Evolutionary conservation across 2,329 filamentous ascomycete genomes (phyloP), one percentile per base, ranked within the genome.

Genomic region (Fusarium caatingaense): DNA sequence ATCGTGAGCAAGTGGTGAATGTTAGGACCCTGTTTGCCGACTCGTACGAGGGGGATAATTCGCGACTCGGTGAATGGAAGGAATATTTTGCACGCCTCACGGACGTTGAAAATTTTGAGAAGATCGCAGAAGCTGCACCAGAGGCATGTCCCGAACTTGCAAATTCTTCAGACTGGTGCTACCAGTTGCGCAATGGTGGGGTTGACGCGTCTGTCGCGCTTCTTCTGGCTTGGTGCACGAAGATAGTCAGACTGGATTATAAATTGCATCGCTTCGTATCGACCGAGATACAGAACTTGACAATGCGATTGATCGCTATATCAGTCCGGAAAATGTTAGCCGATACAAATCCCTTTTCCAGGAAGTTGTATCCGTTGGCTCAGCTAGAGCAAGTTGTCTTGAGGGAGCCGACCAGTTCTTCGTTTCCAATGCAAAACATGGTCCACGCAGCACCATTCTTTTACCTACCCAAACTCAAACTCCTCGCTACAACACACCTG

Each of bases 141-240:
- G 49, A 59, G 2, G 5, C 11, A 0, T 45, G n/a, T 11, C 50
- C 30, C 5, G 34, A 44, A 10, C 27, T 58, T 8, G 27, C 27
- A 6, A 13, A 18, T 1, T 12, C 20, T 20, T 18, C 49, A 9
- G 3, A 4, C 2, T 59, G 56, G 56, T 56, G 28, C 4, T 8
- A 11, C 0, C 9, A 20, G 16, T 7, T 58, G 6, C 3, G 16
- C 3, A 0, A 32, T 4, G 27, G 13, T 2, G 2, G 2, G 0
- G 9, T 12, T 16, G 48, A 45, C 3, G 6, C 40, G 2, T 15
- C 12, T 23, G 6, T 5, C 7, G 13, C 8, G 1, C 41, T 60
- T 30, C 25, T 57, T 2, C 8, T 59, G 0, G 9, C 20, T 12
- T 2, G 27, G 3, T 46, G 51, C 2, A 41, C 30, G 6, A 40